Evolutionary conservation across 495 filamentous ascomycete genomes (phyloP), one percentile per base, ranked within the genome.

Genomic region (Ramalina intermedia): DNA sequence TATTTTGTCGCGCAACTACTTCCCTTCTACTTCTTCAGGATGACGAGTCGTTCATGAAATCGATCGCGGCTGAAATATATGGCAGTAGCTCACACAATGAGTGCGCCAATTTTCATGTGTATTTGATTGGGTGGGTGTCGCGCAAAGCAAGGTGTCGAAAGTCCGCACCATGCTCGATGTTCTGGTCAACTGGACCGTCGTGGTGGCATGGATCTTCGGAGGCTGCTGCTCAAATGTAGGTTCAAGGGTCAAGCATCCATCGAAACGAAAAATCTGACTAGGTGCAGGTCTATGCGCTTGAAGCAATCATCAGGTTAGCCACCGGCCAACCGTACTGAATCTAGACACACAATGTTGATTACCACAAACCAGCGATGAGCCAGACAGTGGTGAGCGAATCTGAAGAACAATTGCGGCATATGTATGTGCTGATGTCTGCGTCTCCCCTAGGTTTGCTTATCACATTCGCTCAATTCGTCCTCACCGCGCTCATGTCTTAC

Each of bases 141-240:
- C 29, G 29, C 3, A 13, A 33, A 4, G 29, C 12, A 33, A 33
- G 12, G 5, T 11, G 29, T 9, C 29, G 1, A 33, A 13, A 13
- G 29, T 13, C 29, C 29, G 29, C 29, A 37, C 44, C 11, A 47
- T 47, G 44, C 44, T 47, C 12, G 44, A 47, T 17, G 16, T 16
- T 14, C 82, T 80, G 80, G 66, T 85, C 7, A 75, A 74, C 48
- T 69, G 81, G 39, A 66, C 74, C 26, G 71, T 81, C 53, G 91
- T 94, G 71, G 68, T 87, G n/a, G 77, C 72, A 20, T 70, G 96
- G 48, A 98, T 98, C 42, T 95, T 98, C 61, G 91, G 93, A 37
- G 91, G 91, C 35, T 99, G 91, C 61, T 99, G 91, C 71, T 87
- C 88, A 27, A 99, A 96, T 72, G 91, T 98, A 63, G 65, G 75